Percentiles rank a stretch among this genome's conserved stretches.
phyloP scores from a whole-genome alignment of 345 rosid species.

The Brassica cretica region DNA sequence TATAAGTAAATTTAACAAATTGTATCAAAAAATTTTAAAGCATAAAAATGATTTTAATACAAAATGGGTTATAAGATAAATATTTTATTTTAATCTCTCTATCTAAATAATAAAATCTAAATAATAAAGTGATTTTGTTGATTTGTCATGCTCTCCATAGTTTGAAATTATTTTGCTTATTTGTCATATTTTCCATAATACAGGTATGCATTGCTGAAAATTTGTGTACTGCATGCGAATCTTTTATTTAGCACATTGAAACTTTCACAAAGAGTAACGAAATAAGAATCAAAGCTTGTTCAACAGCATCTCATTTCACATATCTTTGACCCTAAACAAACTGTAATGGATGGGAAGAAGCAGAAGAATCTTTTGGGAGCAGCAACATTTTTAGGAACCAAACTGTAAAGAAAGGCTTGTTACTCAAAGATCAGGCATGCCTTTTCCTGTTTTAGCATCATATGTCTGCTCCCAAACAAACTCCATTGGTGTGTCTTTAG shows the following conservation, averaged over 20 bases:
- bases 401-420: background rate
- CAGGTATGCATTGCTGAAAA: background rate
- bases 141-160: no score
- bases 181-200: no score
- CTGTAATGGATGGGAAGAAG: slow-evolving; percentile 3
- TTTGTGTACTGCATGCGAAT: background rate
- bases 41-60: no score
- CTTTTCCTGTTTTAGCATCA: slow-evolving; percentile 82
- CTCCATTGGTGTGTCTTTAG: slow-evolving; percentile 86
- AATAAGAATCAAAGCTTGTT: slow-evolving; percentile 15
- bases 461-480: slow-evolving; percentile 75
- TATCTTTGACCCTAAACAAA: slow-evolving; percentile 11
- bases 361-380: background rate
- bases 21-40: no score
- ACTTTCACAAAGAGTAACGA: slow-evolving; percentile 2
- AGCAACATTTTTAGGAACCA: background rate
- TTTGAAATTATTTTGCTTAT: no score
- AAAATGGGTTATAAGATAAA: no score
- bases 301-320: slow-evolving; percentile 23
- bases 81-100: no score
- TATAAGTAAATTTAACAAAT: no score
- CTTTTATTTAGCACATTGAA: slow-evolving; percentile 2
- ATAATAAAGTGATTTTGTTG: no score
- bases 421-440: slow-evolving; percentile 87
- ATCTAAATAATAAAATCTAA: no score